Conservation (phyloP, 176 grass and related monocot genomes). For the Hsuehochloa calcarea region DNA sequence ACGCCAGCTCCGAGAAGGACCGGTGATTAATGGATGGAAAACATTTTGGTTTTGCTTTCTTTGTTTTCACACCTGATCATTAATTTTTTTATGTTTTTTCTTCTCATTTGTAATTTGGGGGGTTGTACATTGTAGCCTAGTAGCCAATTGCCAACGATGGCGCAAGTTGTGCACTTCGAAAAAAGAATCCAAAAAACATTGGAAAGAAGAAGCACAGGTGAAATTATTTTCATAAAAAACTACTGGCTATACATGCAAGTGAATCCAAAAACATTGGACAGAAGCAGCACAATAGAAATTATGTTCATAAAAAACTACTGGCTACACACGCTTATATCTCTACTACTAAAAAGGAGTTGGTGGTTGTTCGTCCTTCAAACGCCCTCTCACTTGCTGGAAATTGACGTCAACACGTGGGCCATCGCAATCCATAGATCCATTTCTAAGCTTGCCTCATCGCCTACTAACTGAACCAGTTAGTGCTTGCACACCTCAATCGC, state of each 20-base stretch:
- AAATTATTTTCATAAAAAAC: not conserved
- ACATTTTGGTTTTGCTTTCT: not conserved
- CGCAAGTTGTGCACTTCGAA: not conserved
- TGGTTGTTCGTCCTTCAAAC: too few relatives aligned
- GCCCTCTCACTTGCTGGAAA: too few relatives aligned
- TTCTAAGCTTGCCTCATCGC: too few relatives aligned
- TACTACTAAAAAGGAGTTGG: too few relatives aligned
- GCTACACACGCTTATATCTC: too few relatives aligned
- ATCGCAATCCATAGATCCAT: too few relatives aligned
- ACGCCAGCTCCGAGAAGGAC: conserved; percentile 45
- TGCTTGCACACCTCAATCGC: too few relatives aligned
- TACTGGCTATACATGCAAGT: not conserved
- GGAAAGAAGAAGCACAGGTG: not conserved
- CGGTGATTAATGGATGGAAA: conserved; percentile 31
- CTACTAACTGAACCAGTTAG: too few relatives aligned
- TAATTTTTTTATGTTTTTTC: not conserved
- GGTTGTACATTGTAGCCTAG: conserved; percentile 42
- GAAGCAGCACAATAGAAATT: too few relatives aligned
- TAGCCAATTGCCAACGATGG: conserved; percentile 2
- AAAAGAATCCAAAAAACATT: not conserved
- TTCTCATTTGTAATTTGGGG: conserved; percentile 25
- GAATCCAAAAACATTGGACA: too few relatives aligned
- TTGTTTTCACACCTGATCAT: not conserved
- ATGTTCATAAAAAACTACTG: too few relatives aligned
- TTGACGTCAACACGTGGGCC: too few relatives aligned